These are phyloP conservation scores for Coniochaeta pulveracea DNA, from an alignment of 2,329 filamentous ascomycete species.

Conservation along the genomic window DNA sequence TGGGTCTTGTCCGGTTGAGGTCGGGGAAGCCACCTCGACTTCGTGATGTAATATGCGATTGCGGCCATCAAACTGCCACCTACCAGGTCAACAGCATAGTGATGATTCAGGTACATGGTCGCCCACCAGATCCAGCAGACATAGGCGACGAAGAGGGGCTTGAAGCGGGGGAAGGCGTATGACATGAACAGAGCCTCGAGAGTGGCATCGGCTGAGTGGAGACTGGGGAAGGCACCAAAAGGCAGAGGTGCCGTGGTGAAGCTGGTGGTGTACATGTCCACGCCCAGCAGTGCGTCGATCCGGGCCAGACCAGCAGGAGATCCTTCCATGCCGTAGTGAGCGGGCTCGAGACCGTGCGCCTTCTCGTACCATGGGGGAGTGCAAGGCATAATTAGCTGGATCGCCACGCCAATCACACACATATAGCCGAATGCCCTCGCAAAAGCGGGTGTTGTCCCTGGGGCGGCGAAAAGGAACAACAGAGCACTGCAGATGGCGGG, in stretches of 20 bases:
- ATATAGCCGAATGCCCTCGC: slow-evolving; percentile 86
- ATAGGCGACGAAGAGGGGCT: slow-evolving; percentile 71
- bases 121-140: slow-evolving; percentile 96
- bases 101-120: slow-evolving; percentile 95
- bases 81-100: slow-evolving; percentile 91
- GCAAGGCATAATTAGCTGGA: slow-evolving; percentile 85
- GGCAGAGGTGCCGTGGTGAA: slow-evolving; percentile 87
- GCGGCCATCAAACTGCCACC: slow-evolving; percentile 70
- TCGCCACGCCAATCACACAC: slow-evolving; percentile 76
- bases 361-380: slow-evolving; percentile 97
- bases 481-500: slow-evolving; percentile 67
- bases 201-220: slow-evolving; percentile 83
- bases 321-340: slow-evolving; percentile 83
- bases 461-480: slow-evolving; percentile 83
- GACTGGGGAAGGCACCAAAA: slow-evolving; percentile 88
- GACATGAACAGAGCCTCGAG: slow-evolving; percentile 88
- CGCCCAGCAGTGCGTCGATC: slow-evolving; percentile 79
- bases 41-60: slow-evolving; percentile 71
- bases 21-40: slow-evolving; percentile 69
- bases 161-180: slow-evolving; percentile 77
- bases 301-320: slow-evolving; percentile 82
- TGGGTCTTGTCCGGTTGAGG: slow-evolving; percentile 75
- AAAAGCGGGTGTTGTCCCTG: slow-evolving; percentile 74
- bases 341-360: slow-evolving; percentile 77
- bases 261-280: slow-evolving; percentile 85